A percentile compares a stretch with the other conserved stretches of the same genome.
Evolutionary conservation across 2,329 filamentous ascomycete species (phyloP).

Genomic region (Lojkania enalia): DNA sequence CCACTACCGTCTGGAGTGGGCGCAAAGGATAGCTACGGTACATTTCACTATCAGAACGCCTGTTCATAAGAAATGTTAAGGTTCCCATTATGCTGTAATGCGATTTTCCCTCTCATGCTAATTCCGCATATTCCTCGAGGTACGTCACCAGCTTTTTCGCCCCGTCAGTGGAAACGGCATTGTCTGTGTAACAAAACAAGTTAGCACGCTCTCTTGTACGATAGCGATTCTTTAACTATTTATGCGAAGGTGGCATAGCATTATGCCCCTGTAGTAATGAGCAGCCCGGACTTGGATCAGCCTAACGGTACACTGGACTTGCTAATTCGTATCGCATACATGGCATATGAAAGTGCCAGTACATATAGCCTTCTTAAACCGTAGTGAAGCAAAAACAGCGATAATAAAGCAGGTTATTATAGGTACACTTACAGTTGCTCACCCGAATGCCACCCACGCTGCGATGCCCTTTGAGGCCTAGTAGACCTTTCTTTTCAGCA

Average conservation of each 20-base stretch:
- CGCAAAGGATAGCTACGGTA: slow-evolving; percentile 1
- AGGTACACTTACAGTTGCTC: slow-evolving; percentile 65
- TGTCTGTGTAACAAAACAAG: slow-evolving; percentile 56
- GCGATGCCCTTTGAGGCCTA: slow-evolving; percentile 86
- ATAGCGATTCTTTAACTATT: slow-evolving; percentile 13
- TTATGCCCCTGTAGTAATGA: not conserved
- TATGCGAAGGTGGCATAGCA: slow-evolving; percentile 12
- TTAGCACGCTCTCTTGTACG: slow-evolving; percentile 19
- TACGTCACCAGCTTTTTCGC: slow-evolving; percentile 70
- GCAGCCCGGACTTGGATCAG: not conserved
- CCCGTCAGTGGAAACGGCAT: slow-evolving; percentile 71
- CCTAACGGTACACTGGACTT: slow-evolving; percentile 4
- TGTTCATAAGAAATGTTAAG: slow-evolving; percentile 11
- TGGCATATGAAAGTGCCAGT: slow-evolving; percentile 19
- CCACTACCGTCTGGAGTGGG: slow-evolving; percentile 10
- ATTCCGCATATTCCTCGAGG: slow-evolving; percentile 61
- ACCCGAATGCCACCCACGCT: slow-evolving; percentile 84
- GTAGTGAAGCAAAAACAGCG: slow-evolving; percentile 4
- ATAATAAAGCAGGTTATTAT: slow-evolving; percentile 8
- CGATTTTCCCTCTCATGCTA: slow-evolving; percentile 22
- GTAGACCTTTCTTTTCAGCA: slow-evolving; percentile 68
- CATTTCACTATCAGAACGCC: slow-evolving; percentile 16
- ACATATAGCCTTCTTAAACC: slow-evolving; percentile 13
- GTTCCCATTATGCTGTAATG: slow-evolving; percentile 19
- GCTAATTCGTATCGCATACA: slow-evolving; percentile 12